These are phyloP conservation scores for Ettlia oleoabundans DNA, from an alignment of 139 green algal species.

Conservation along the genomic window DNA sequence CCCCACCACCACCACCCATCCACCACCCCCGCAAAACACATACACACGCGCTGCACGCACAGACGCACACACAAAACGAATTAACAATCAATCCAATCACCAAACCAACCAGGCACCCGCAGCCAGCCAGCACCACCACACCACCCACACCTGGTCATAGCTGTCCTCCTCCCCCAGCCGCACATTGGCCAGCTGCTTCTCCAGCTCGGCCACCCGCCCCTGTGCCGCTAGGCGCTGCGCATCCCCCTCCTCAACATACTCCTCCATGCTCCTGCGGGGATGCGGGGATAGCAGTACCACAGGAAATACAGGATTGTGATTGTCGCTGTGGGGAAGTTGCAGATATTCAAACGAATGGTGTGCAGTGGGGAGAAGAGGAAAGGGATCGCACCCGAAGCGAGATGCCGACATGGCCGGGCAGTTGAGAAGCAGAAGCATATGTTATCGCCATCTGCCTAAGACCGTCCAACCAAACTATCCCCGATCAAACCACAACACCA, in stretches of 20 bases:
- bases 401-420: too few relatives aligned
- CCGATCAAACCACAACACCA: neutral
- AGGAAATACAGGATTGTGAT: neutral
- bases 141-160: constrained; percentile 8
- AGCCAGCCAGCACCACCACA: neutral
- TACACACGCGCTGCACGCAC: neutral
- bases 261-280: constrained; percentile 38
- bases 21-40: neutral
- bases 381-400: too few relatives aligned
- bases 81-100: neutral
- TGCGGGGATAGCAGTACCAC: neutral
- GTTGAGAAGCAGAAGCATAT: too few relatives aligned
- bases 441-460: too few relatives aligned
- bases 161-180: constrained; percentile 22
- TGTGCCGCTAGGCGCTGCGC: neutral
- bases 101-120: neutral
- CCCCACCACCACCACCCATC: neutral
- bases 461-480: too few relatives aligned
- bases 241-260: constrained; percentile 43
- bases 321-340: too few relatives aligned
- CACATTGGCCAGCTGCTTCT: neutral
- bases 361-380: too few relatives aligned
- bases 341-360: too few relatives aligned
- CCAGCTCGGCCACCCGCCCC: constrained; percentile 13
- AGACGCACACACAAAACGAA: neutral